Evolutionary conservation across 192 early-diverging fungal genomes (phyloP).

Genomic region (Coemansia sp.): DNA sequence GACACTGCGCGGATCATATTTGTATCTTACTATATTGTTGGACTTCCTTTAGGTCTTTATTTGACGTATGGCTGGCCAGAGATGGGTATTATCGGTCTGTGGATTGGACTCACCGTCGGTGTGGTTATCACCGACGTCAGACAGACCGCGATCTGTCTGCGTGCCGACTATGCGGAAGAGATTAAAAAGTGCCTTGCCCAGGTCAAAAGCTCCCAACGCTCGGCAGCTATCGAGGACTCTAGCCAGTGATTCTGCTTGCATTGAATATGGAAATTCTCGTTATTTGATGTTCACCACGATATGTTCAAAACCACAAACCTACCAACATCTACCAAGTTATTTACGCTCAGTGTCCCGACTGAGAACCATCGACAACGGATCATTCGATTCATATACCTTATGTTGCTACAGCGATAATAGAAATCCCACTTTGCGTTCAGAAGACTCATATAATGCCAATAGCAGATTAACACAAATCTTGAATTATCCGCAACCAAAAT

Average conservation of each 20-base stretch:
- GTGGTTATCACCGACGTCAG: background rate
- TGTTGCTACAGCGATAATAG: background rate
- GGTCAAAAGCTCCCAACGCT: background rate
- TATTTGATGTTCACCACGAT: no score
- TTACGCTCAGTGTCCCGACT: background rate
- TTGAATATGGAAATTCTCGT: no score
- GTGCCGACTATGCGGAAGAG: slow-evolving; percentile 3
- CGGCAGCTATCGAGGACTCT: background rate
- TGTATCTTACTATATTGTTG: slow-evolving; percentile 48
- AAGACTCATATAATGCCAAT: no score
- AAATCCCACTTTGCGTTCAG: background rate
- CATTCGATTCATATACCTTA: slow-evolving; percentile 15
- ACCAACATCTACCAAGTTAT: background rate
- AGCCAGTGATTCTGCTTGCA: background rate
- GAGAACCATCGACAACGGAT: slow-evolving; percentile 27
- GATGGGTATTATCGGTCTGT: slow-evolving; percentile 25
- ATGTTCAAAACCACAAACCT: background rate
- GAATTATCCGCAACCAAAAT: no score
- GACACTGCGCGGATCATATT: slow-evolving; percentile 46
- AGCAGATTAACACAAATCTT: no score
- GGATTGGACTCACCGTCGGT: slow-evolving; percentile 13
- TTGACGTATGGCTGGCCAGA: slow-evolving; percentile 31
- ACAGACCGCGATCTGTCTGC: background rate
- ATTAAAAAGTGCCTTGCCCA: slow-evolving; percentile 4
- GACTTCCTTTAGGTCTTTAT: slow-evolving; percentile 53